Evolutionary conservation across 2,329 filamentous ascomycete species (phyloP).

Genomic region (Nothophoma quercina): DNA sequence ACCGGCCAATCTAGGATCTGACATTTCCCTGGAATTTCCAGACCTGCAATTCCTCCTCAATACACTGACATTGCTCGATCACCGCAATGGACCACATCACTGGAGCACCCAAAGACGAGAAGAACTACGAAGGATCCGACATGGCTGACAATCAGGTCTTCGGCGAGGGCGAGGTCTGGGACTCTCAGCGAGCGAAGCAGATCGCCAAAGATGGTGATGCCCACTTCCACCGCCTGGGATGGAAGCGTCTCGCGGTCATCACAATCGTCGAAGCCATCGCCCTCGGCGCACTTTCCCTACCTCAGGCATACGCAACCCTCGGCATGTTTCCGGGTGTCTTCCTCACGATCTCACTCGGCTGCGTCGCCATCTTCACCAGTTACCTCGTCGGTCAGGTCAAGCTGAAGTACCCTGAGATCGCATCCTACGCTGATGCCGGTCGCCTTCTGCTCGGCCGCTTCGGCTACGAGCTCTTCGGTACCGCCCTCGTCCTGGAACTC

Average conservation of each 20-base stretch:
- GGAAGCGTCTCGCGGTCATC: conserved; percentile 24
- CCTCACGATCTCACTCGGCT: conserved; percentile 18
- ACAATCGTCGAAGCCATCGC: conserved; percentile 24
- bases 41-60: not conserved
- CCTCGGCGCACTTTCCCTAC: conserved; percentile 21
- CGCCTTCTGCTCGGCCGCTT: conserved; percentile 19
- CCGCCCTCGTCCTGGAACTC: conserved; percentile 22
- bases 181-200: conserved; percentile 19
- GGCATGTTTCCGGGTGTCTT: conserved; percentile 22
- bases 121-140: conserved; percentile 15
- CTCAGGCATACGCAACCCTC: conserved; percentile 21
- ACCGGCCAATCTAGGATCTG: not conserved
- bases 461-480: conserved; percentile 22
- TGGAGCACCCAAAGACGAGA: conserved; percentile 9
- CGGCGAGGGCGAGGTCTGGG: conserved; percentile 18
- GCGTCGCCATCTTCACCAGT: conserved; percentile 22
- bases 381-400: conserved; percentile 24
- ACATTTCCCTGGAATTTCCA: not conserved
- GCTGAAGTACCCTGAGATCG: conserved; percentile 20
- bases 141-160: conserved; percentile 17
- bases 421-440: conserved; percentile 22
- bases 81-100: conserved; percentile 12
- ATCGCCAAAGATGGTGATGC: conserved; percentile 22
- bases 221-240: conserved; percentile 23
- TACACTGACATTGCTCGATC: not conserved